These are phyloP conservation scores for Comarum palustre DNA, from an alignment of 306 rosid species.

Conservation along the genomic window DNA sequence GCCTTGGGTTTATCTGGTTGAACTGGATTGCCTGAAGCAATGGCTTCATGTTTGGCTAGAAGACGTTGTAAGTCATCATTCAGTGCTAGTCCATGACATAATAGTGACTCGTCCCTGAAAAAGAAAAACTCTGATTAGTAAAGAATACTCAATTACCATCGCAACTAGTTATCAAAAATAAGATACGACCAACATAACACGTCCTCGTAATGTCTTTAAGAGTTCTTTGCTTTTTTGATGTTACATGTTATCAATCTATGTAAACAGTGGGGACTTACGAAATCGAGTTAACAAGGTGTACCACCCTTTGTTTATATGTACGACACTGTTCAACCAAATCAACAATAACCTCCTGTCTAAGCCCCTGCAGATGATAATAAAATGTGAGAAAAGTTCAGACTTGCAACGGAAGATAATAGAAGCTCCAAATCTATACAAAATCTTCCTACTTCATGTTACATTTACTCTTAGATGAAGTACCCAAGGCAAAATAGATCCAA, in stretches of 20 bases:
- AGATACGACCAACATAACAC: neutral
- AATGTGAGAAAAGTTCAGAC: neutral
- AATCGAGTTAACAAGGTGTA: slow-evolving; percentile 94
- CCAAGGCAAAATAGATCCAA: neutral
- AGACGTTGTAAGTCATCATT: slow-evolving; percentile 96
- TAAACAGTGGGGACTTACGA: slow-evolving; percentile 52
- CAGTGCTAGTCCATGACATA: slow-evolving; percentile 85
- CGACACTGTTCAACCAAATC: slow-evolving; percentile 94
- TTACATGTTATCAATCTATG: neutral
- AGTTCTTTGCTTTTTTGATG: neutral
- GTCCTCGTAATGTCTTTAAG: neutral
- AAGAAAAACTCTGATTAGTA: neutral
- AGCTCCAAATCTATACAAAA: neutral
- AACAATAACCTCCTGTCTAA: slow-evolving; percentile 87
- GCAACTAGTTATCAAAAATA: neutral
- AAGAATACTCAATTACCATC: neutral
- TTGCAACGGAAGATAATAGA: neutral
- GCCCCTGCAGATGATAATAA: slow-evolving; percentile 51
- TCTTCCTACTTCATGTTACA: neutral
- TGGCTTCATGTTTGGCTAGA: slow-evolving; percentile 82
- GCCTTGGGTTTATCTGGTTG: slow-evolving; percentile 51
- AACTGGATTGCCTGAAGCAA: slow-evolving; percentile 69
- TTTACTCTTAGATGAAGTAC: slow-evolving; percentile 3
- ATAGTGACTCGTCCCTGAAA: slow-evolving; percentile 87
- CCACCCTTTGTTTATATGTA: slow-evolving; percentile 91